Percentiles rank a stretch among this genome's conserved stretches.
Conservation (phyloP, 495 filamentous ascomycete genomes). For the Antarctomyces pellizariae region DNA sequence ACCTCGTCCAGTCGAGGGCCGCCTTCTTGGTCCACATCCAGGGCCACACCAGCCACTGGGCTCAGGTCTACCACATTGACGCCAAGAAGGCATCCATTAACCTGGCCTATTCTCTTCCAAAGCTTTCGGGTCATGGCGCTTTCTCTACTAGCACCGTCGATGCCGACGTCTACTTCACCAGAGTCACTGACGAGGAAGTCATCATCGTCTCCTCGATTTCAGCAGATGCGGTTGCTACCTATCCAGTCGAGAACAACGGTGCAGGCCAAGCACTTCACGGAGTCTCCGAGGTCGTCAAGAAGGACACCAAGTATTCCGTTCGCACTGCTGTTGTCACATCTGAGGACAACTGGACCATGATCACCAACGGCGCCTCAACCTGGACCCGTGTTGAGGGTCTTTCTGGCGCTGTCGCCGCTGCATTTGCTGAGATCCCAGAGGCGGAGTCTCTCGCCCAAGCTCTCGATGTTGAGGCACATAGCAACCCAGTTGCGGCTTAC, state of each 20-base stretch:
- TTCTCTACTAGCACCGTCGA: slow-evolving; percentile 58
- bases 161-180: slow-evolving; percentile 71
- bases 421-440: slow-evolving; percentile 51
- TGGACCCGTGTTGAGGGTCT: slow-evolving; percentile 74
- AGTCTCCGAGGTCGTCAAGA: slow-evolving; percentile 60
- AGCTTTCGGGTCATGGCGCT: slow-evolving; percentile 38
- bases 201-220: slow-evolving; percentile 53
- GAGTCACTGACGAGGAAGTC: slow-evolving; percentile 47
- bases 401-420: slow-evolving; percentile 47
- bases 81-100: slow-evolving; percentile 34
- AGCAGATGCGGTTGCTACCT: slow-evolving; percentile 49
- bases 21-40: slow-evolving; percentile 75
- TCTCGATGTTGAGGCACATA: slow-evolving; percentile 67
- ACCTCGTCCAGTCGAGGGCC: slow-evolving; percentile 38
- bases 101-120: slow-evolving; percentile 56
- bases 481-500: slow-evolving; percentile 56
- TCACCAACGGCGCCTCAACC: slow-evolving; percentile 54
- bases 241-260: slow-evolving; percentile 23
- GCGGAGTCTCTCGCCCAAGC: slow-evolving; percentile 53
- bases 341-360: slow-evolving; percentile 56
- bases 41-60: slow-evolving; percentile 46
- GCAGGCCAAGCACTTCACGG: slow-evolving; percentile 29
- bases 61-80: slow-evolving; percentile 69
- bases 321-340: slow-evolving; percentile 46
- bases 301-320: slow-evolving; percentile 44